Evolutionary conservation across 2,329 filamentous ascomycete genomes (phyloP).

Genomic region (Beauveria medogensis): DNA sequence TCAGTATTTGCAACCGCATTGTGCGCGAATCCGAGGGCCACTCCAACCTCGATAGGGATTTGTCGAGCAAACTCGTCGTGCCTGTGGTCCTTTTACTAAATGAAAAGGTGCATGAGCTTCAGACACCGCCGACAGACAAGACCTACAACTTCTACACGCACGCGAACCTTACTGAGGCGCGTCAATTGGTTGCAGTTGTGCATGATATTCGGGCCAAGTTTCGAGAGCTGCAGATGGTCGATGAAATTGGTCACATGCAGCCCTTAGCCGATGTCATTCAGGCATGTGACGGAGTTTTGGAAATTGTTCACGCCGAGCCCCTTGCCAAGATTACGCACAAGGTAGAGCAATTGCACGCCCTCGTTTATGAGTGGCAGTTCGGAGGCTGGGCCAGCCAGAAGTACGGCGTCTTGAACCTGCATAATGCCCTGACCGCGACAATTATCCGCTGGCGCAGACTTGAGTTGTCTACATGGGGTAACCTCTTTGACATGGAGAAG

Average conservation of each 20-base stretch:
- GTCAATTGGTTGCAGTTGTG: constrained; percentile 62
- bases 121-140: constrained; percentile 26
- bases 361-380: constrained; percentile 89
- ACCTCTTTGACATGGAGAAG: constrained; percentile 76
- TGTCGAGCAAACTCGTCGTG: constrained; percentile 53
- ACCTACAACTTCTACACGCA: constrained; percentile 86
- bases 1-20: constrained; percentile 33
- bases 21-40: constrained; percentile 21
- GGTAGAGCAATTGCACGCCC: constrained; percentile 77
- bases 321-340: constrained; percentile 79
- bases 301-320: constrained; percentile 71
- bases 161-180: constrained; percentile 66
- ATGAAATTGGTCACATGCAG: constrained; percentile 65
- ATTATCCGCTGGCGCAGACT: constrained; percentile 86
- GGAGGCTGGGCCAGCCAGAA: constrained; percentile 75
- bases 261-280: constrained; percentile 68
- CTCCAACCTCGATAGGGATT: constrained; percentile 23
- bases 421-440: constrained; percentile 69
- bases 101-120: constrained; percentile 43
- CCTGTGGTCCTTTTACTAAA: constrained; percentile 58
- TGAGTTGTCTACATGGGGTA: constrained; percentile 87
- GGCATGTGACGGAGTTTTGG: constrained; percentile 66
- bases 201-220: constrained; percentile 66
- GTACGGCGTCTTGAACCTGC: constrained; percentile 60
- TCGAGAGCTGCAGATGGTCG: constrained; percentile 56